A percentile compares a stretch with the other conserved stretches of the same genome.
Evolutionary conservation across 768 basidiomycete species (phyloP).

Genomic region (Rhodotorula sphaerocarpa): DNA sequence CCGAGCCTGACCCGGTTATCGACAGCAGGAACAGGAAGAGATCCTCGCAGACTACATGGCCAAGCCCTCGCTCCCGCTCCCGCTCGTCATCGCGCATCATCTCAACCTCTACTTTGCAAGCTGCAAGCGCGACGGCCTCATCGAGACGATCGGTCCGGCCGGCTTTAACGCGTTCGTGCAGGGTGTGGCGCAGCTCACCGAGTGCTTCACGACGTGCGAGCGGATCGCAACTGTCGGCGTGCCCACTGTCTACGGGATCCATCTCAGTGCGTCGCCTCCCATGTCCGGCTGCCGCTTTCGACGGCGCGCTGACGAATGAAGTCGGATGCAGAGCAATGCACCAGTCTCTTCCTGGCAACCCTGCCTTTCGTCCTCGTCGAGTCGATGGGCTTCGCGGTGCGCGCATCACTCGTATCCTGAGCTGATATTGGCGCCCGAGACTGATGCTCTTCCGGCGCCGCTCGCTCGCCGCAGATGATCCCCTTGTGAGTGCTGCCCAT

Average conservation of each 20-base stretch:
- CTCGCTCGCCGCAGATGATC: slow-evolving; percentile 57
- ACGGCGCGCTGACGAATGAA: no score
- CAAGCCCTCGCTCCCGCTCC: slow-evolving; percentile 63
- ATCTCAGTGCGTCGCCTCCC: slow-evolving; percentile 48
- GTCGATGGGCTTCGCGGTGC: slow-evolving; percentile 22
- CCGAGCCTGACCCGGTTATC: no score
- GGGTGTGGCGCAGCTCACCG: slow-evolving; percentile 11
- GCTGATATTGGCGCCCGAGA: no score
- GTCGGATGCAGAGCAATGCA: slow-evolving; percentile 59
- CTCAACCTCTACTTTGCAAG: slow-evolving; percentile 46
- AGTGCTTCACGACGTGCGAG: slow-evolving; percentile 15
- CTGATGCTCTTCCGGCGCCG: no score
- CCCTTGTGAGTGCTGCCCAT: slow-evolving; percentile 21
- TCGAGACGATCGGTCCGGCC: slow-evolving; percentile 53
- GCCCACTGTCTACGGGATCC: slow-evolving; percentile 52
- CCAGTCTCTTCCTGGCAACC: slow-evolving; percentile 75
- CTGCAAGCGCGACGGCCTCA: slow-evolving; percentile 60
- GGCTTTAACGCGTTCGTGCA: slow-evolving; percentile 45
- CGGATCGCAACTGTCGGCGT: slow-evolving; percentile 7
- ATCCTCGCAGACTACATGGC: slow-evolving; percentile 20
- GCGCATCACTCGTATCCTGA: not conserved
- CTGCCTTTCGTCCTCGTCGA: slow-evolving; percentile 78
- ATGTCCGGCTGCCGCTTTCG: no score
- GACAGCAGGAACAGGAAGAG: not conserved
- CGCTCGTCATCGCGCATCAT: slow-evolving; percentile 56